phyloP scores from a whole-genome alignment of 345 rosid species.

The Populus davidiana region DNA sequence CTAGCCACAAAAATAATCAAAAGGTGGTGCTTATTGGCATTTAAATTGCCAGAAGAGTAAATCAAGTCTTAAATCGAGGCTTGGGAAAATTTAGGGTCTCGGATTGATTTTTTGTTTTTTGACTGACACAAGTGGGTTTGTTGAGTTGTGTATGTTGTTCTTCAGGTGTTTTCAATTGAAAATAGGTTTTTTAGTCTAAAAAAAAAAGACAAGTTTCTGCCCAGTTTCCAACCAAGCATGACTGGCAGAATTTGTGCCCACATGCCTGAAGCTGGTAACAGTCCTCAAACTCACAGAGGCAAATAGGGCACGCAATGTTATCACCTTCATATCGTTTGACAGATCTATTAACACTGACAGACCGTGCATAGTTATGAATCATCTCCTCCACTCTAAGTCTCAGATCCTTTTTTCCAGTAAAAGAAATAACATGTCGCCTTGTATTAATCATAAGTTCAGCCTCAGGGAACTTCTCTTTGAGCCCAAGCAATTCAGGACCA shows the following conservation, averaged over 20 bases:
- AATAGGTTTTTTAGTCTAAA: too few species aligned
- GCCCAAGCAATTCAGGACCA: conserved; percentile 70
- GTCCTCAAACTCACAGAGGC: conserved; percentile 80
- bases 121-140: too few species aligned
- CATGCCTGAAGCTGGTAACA: conserved; percentile 75
- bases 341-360: conserved; percentile 22
- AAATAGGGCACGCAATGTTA: conserved; percentile 56
- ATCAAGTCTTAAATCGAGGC: too few species aligned
- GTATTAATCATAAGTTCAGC: conserved; percentile 59
- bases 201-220: too few species aligned
- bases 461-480: conserved; percentile 60
- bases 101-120: too few species aligned
- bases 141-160: too few species aligned
- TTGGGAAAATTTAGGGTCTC: too few species aligned
- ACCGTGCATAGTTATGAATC: conserved; percentile 45
- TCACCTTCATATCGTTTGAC: conserved; percentile 2
- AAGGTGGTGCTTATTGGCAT: too few species aligned
- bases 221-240: conserved; percentile 40
- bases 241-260: conserved; percentile 61
- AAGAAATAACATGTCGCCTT: conserved; percentile 52
- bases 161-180: too few species aligned
- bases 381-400: conserved; percentile 61
- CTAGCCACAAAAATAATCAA: too few species aligned
- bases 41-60: too few species aligned
- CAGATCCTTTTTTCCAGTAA: conserved; percentile 56